These are phyloP conservation scores for Candida sp. DNA, from an alignment of 1,139 yeast genomes.

Conservation along the genomic window DNA sequence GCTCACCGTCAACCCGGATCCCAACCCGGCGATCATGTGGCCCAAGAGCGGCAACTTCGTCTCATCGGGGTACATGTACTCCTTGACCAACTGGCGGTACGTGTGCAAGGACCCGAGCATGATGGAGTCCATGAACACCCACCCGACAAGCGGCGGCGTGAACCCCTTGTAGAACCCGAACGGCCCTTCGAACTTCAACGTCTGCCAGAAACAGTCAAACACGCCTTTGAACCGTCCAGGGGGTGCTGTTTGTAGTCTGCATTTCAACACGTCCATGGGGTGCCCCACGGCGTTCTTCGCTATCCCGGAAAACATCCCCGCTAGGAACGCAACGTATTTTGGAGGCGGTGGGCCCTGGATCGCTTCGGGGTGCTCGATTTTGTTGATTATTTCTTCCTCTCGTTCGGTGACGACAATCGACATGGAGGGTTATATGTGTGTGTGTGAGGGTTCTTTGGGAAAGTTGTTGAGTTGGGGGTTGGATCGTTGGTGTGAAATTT, in stretches of 20 bases:
- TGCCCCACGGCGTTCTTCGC: conserved; percentile 92
- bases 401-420: conserved; percentile 32
- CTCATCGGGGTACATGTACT: conserved; percentile 60
- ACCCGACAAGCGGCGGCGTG: conserved; percentile 90
- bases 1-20: conserved; percentile 93
- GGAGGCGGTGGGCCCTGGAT: conserved; percentile 39
- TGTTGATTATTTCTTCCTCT: conserved; percentile 27
- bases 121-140: conserved; percentile 92
- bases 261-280: conserved; percentile 92
- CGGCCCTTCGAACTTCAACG: conserved; percentile 74
- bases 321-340: conserved; percentile 76
- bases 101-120: conserved; percentile 88
- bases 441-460: not conserved
- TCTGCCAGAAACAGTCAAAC: conserved; percentile 75
- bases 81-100: conserved; percentile 71
- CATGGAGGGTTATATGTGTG: conserved; percentile 15
- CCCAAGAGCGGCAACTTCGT: conserved; percentile 71
- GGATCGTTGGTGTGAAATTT: not conserved
- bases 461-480: not conserved
- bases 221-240: conserved; percentile 79
- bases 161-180: conserved; percentile 86
- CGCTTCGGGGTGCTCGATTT: conserved; percentile 12
- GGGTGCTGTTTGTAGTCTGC: conserved; percentile 82
- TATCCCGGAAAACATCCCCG: conserved; percentile 87
- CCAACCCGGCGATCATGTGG: conserved; percentile 73